A percentile compares a stretch with the other conserved stretches of the same genome.
These are phyloP conservation scores for Aspergillus taichungensis DNA, from an alignment of 495 filamentous ascomycete species.

Conservation along the genomic window DNA sequence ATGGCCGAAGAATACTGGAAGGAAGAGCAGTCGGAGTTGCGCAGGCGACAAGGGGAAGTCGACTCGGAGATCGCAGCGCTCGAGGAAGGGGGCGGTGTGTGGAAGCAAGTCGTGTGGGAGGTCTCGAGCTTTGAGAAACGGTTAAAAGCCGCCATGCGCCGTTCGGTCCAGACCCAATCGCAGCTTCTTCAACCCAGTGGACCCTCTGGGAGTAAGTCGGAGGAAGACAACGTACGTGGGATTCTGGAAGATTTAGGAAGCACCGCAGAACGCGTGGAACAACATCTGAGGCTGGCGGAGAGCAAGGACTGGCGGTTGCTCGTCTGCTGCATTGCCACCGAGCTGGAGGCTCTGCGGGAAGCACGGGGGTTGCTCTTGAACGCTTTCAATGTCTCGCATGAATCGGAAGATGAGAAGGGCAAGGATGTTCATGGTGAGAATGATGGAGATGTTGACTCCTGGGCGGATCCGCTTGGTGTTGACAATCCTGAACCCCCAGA, in stretches of 20 bases:
- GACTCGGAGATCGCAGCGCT: slow-evolving; percentile 64
- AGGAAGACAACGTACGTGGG: slow-evolving; percentile 22
- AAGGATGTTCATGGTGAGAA: neutral
- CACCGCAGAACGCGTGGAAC: slow-evolving; percentile 30
- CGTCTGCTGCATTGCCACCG: slow-evolving; percentile 79
- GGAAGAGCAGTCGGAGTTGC: slow-evolving; percentile 49
- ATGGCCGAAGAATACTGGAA: slow-evolving; percentile 75
- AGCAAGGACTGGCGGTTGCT: slow-evolving; percentile 73
- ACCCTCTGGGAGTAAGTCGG: slow-evolving; percentile 6
- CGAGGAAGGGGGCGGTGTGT: slow-evolving; percentile 74
- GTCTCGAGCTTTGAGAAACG: slow-evolving; percentile 61
- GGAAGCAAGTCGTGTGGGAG: slow-evolving; percentile 59
- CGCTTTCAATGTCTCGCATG: slow-evolving; percentile 31
- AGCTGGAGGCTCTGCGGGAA: slow-evolving; percentile 73
- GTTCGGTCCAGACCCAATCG: slow-evolving; percentile 18
- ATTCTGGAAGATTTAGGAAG: slow-evolving; percentile 36
- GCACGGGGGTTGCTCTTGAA: slow-evolving; percentile 55
- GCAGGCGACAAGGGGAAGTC: slow-evolving; percentile 49
- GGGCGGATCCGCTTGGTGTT: slow-evolving; percentile 15
- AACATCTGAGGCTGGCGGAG: slow-evolving; percentile 33
- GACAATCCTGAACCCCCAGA: slow-evolving; percentile 32
- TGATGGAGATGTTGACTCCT: slow-evolving; percentile 1
- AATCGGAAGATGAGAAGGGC: slow-evolving; percentile 4
- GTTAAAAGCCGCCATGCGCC: slow-evolving; percentile 49
- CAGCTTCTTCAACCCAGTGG: slow-evolving; percentile 10